Percentiles rank a stretch among this genome's conserved stretches.
These are phyloP conservation scores for Aspergillus amoenus DNA, from an alignment of 2,329 filamentous ascomycete genomes.

Conservation along the genomic window DNA sequence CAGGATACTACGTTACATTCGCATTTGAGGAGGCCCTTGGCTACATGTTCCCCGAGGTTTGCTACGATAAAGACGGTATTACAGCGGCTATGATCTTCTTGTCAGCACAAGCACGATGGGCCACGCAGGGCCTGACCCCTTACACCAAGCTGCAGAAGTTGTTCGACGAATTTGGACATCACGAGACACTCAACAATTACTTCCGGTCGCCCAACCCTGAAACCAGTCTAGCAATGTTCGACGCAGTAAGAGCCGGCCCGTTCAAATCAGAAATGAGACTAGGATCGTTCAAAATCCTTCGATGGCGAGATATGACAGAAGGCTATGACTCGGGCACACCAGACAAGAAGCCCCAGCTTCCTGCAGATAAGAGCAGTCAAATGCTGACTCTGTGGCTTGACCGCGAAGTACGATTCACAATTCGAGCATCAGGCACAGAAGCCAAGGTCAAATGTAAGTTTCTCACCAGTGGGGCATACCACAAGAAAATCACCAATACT, in stretches of 20 bases:
- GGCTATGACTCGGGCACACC: slow-evolving; percentile 58
- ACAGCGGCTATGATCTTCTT: slow-evolving; percentile 61
- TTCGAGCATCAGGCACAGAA: slow-evolving; percentile 63
- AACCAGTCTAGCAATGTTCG: slow-evolving; percentile 56
- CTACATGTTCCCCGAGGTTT: slow-evolving; percentile 64
- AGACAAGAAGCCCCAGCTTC: slow-evolving; percentile 55
- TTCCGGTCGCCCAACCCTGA: slow-evolving; percentile 57
- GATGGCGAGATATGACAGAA: slow-evolving; percentile 63
- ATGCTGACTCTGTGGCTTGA: slow-evolving; percentile 64
- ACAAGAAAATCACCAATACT: neutral
- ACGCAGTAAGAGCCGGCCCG: slow-evolving; percentile 49
- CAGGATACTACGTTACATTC: slow-evolving; percentile 54
- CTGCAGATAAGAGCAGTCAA: slow-evolving; percentile 57
- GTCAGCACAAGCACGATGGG: slow-evolving; percentile 53
- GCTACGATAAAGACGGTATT: slow-evolving; percentile 66
- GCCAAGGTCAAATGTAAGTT: slow-evolving; percentile 62
- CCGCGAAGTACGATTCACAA: slow-evolving; percentile 56
- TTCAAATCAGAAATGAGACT: slow-evolving; percentile 47
- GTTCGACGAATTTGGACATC: slow-evolving; percentile 59
- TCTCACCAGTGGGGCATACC: neutral
- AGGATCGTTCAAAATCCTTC: slow-evolving; percentile 52
- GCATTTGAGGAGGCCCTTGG: slow-evolving; percentile 67
- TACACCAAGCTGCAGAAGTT: slow-evolving; percentile 57
- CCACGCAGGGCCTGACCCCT: slow-evolving; percentile 54
- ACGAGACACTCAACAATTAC: slow-evolving; percentile 65